phyloP scores from a whole-genome alignment of 1,139 yeast species.

The Scheffersomyces illinoinensis region DNA sequence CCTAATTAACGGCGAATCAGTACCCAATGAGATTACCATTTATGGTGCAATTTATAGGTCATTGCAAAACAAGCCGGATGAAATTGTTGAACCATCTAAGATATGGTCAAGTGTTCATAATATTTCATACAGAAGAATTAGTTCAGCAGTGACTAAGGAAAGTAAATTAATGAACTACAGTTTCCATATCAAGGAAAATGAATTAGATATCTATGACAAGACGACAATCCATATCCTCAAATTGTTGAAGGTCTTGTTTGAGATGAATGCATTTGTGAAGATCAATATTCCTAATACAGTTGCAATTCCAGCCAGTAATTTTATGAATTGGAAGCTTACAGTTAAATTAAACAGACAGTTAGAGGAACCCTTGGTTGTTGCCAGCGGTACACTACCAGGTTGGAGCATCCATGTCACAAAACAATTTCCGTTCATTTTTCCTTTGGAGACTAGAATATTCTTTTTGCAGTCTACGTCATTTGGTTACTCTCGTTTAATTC shows the following conservation, averaged over 20 bases:
- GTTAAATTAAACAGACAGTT: slow-evolving; percentile 85
- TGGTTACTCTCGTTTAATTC: slow-evolving; percentile 84
- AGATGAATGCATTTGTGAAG: slow-evolving; percentile 45
- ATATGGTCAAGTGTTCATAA: slow-evolving; percentile 62
- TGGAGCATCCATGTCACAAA: slow-evolving; percentile 81
- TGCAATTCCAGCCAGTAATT: slow-evolving; percentile 43
- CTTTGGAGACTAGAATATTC: slow-evolving; percentile 75
- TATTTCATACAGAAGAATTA: slow-evolving; percentile 51
- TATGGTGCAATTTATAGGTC: slow-evolving; percentile 75
- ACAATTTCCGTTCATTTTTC: slow-evolving; percentile 79
- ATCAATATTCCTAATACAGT: slow-evolving; percentile 11
- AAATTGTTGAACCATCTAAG: slow-evolving; percentile 46
- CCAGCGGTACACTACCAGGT: slow-evolving; percentile 82
- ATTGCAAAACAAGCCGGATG: slow-evolving; percentile 39
- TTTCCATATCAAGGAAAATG: slow-evolving; percentile 28
- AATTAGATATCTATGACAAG: slow-evolving; percentile 40
- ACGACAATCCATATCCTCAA: slow-evolving; percentile 53
- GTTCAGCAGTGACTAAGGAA: slow-evolving; percentile 14
- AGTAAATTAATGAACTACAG: slow-evolving; percentile 13
- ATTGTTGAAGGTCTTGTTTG: slow-evolving; percentile 55
- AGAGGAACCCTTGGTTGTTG: slow-evolving; percentile 87
- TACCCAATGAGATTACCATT: slow-evolving; percentile 72
- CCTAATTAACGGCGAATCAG: slow-evolving; percentile 55
- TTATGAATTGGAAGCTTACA: slow-evolving; percentile 78
- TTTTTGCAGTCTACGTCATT: slow-evolving; percentile 87